Percentiles rank a stretch among this genome's conserved stretches.
These are phyloP conservation scores for Trichoderma polysporum DNA, from an alignment of 2,329 filamentous ascomycete species.

Conservation along the genomic window DNA sequence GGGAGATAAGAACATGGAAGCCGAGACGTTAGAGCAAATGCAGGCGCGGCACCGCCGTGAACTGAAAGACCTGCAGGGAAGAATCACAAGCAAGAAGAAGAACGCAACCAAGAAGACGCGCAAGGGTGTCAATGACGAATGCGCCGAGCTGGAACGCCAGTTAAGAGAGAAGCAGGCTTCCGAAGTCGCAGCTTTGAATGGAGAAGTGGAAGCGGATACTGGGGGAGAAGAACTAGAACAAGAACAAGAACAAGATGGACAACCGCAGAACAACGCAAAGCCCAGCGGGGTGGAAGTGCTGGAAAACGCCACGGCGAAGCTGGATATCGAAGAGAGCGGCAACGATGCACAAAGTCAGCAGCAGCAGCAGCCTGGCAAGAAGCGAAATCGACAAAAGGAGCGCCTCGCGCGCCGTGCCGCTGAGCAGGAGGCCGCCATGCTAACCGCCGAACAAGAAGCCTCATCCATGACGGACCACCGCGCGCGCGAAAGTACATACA, in stretches of 20 bases:
- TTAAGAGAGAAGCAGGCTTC: slow-evolving; percentile 65
- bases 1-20: slow-evolving; percentile 29
- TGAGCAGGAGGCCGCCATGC: slow-evolving; percentile 70
- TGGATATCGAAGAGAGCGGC: slow-evolving; percentile 23
- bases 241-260: slow-evolving; percentile 14
- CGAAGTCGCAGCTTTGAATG: slow-evolving; percentile 52
- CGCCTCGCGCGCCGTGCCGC: slow-evolving; percentile 85
- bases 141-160: slow-evolving; percentile 66
- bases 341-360: slow-evolving; percentile 23
- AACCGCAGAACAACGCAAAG: background rate
- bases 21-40: slow-evolving; percentile 69
- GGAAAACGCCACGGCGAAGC: slow-evolving; percentile 26
- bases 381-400: slow-evolving; percentile 88
- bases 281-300: slow-evolving; percentile 8
- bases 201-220: slow-evolving; percentile 21
- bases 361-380: slow-evolving; percentile 49
- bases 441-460: slow-evolving; percentile 73
- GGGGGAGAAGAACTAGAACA: slow-evolving; percentile 18
- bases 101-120: slow-evolving; percentile 84
- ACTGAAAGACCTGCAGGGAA: slow-evolving; percentile 78
- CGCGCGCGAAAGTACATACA: slow-evolving; percentile 65
- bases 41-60: slow-evolving; percentile 84
- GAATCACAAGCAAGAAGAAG: slow-evolving; percentile 95
- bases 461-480: slow-evolving; percentile 70
- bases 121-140: slow-evolving; percentile 74